These are phyloP conservation scores for Pseudogymnoascus sp. DNA, from an alignment of 2,329 filamentous ascomycete species.

Conservation along the genomic window DNA sequence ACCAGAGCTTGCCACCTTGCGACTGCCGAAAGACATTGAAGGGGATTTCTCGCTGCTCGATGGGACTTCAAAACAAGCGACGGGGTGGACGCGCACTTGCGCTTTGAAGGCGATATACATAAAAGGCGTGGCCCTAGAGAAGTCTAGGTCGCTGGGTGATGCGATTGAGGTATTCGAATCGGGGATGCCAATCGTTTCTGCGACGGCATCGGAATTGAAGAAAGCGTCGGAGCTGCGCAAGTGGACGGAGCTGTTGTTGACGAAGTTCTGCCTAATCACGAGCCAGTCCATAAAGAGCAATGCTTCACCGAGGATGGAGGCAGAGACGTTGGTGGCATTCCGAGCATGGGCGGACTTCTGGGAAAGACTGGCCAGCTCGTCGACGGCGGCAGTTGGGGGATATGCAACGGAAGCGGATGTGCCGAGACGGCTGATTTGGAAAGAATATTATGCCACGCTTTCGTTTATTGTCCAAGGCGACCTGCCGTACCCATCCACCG, in stretches of 20 bases:
- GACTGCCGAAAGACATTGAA: conserved; percentile 58
- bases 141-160: conserved; percentile 44
- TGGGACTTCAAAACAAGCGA: conserved; percentile 43
- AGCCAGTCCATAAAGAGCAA: conserved; percentile 51
- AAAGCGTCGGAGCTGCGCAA: conserved; percentile 61
- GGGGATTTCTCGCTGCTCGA: conserved; percentile 47
- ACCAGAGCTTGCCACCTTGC: conserved; percentile 52
- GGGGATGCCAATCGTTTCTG: conserved; percentile 56
- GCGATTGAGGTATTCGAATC: conserved; percentile 62
- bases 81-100: conserved; percentile 77
- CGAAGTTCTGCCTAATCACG: conserved; percentile 65
- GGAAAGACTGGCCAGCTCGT: conserved; percentile 40
- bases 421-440: conserved; percentile 68
- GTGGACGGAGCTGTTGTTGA: conserved; percentile 74
- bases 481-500: conserved; percentile 50
- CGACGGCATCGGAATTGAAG: conserved; percentile 43
- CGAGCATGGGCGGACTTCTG: conserved; percentile 67
- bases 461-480: conserved; percentile 68
- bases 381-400: conserved; percentile 44
- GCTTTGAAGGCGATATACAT: conserved; percentile 73
- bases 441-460: conserved; percentile 73
- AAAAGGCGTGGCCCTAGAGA: conserved; percentile 57
- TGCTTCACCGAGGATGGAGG: conserved; percentile 44
- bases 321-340: conserved; percentile 50
- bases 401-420: conserved; percentile 53